Base-by-base conservation (phyloP, 208 protist genomes). In the Ichthyophonus hoferi region DNA sequence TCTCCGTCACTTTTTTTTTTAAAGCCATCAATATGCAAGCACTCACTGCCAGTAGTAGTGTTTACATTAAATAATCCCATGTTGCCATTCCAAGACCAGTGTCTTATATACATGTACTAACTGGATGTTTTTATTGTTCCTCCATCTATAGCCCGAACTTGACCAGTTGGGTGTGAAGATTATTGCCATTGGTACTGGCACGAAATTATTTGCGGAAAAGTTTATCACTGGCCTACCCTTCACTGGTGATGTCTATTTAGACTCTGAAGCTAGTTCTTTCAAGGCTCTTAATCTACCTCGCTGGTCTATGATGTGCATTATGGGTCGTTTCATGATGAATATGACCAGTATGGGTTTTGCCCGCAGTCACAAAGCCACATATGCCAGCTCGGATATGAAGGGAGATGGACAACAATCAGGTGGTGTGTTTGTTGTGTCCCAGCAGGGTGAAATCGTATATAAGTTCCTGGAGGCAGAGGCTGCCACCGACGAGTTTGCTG, bases 381-480 rank as follows among this genome's bases (percentile, higher is more conserved):
- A 85, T 42, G n/a, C 81, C 0, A 85, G 33, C 14, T 33, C n/a
- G n/a, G 42, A 85, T 37, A 85, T 85, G 81, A 38, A 85, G 39
- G 81, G 81, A 31, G 81, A 85, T 85, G 81, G 81, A 31, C 40
- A 41, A 7, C 81, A 85, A 85, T 41, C 81, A 38, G 81, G 81
- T 24, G 81, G n/a, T 40, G 40, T 85, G 3, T 85, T 41, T 38
- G 81, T 85, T 43, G 39, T 85, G 7, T 39, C 81, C 24, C 24
- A 39, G 24, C 14, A 85, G 38, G 81, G 81, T 58, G 40, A 39
- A 58, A 85, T 85, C 33, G 39, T 41, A 34, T 85, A 58, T 38
- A 7, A 3, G 24, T 85, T 85, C 81, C 38, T 58, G 50, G 81
- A 85, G 39, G 40, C 38, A 14, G 81, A 85, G 12, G 7, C 7